Base-by-base conservation (phyloP, 2,329 filamentous ascomycete species). In the Fusarium dlaminii region DNA sequence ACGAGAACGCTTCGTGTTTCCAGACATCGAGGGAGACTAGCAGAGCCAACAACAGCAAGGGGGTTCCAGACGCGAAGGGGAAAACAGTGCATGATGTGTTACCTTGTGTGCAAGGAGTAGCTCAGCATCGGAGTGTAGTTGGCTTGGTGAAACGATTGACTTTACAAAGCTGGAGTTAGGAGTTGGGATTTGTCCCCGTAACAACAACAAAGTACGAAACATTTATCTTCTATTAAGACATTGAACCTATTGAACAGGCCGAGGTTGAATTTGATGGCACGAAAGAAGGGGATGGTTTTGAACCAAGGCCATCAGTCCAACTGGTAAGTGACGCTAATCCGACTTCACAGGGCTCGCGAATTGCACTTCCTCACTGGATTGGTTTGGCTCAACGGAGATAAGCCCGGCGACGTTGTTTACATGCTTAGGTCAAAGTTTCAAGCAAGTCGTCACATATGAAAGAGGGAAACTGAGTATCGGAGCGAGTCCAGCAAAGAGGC, bases 401-500 rank as follows among this genome's bases (percentile, higher is more conserved):
- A 20, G 15, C 37, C n/a, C 14, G 18, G 7, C 20, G 24, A n/a
- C 32, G 9, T 8, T 49, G 10, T 48, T 48, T 27, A 14, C 55
- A 36, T 36, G 15, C 12, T 20, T 15, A n/a, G 6, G n/a, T 5
- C 29, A 58, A 22, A 48, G 14, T 8, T 30, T 12, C 36, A 37
- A 29, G 30, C 14, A 15, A 11, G 20, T 27, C 36, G 27, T 37
- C 62, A 46, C 32, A 32, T 32, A n/a, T 13, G 11, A n/a, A 52
- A 30, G 24, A 56, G 27, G 36, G 57, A 39, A 29, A 39, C 55
- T 51, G 51, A 51, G 37, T 54, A 37, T 56, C 69, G 60, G 64
- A 72, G 68, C 58, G 61, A 65, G 63, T 58, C 69, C 74, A 71
- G 66, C 66, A 45, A 73, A 64, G 66, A 63, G 71, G 68, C 73